A percentile compares a stretch with the other conserved stretches of the same genome.
These are phyloP conservation scores for Fusarium pseudograminearum DNA, from an alignment of 2,329 filamentous ascomycete species.

Conservation along the genomic window DNA sequence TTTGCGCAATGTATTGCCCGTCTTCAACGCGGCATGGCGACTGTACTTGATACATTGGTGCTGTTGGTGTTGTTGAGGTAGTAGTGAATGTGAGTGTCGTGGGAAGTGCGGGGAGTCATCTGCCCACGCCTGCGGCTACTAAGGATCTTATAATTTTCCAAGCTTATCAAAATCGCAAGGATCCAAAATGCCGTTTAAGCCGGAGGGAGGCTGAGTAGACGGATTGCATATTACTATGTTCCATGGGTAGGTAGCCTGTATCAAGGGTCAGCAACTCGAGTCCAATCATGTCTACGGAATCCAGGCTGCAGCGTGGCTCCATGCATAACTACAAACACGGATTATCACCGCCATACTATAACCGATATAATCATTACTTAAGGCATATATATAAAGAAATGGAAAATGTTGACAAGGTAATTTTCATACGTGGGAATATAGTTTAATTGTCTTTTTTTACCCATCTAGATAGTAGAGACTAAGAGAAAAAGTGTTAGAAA, in stretches of 20 bases:
- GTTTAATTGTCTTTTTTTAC: no score
- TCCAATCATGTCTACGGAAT: background rate
- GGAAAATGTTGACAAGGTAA: no score
- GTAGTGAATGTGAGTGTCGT: background rate
- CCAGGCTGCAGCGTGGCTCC: background rate
- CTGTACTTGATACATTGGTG: conserved; percentile 11
- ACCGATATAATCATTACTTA: no score
- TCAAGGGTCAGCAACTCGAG: background rate
- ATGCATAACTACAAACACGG: background rate
- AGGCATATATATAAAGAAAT: no score
- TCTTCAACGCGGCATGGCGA: conserved; percentile 23
- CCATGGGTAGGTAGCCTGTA: background rate
- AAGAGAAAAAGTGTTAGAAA: no score
- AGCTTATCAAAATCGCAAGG: background rate
- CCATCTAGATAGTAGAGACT: no score
- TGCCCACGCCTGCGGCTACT: background rate
- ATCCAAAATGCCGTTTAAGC: background rate
- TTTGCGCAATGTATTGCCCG: conserved; percentile 23
- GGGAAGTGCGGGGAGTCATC: background rate
- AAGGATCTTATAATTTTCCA: background rate
- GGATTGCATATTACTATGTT: background rate
- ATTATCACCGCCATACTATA: no score
- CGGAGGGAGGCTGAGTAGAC: background rate
- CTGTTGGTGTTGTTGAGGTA: background rate
- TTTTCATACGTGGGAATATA: no score